Base-by-base conservation (phyloP, 2,329 filamentous ascomycete species). In the Alternaria sp. region DNA sequence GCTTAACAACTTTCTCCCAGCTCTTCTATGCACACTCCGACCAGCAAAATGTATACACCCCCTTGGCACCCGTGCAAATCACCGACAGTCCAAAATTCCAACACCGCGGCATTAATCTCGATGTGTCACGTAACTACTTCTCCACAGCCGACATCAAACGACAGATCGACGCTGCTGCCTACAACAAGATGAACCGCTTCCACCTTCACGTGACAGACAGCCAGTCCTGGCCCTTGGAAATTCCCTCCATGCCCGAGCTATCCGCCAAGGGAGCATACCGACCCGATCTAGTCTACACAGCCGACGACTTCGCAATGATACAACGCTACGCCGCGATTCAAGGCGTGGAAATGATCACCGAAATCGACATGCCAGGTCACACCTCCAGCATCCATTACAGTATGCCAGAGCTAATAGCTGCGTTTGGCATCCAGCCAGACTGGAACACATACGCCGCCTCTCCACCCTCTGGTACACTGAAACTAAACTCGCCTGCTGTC, bases 171-270 rank as follows among this genome's bases (percentile, higher is more conserved):
- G 91, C 89, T 44, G 81, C 91, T 68, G 83, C 91, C 1, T 93
- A 89, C 86, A 93, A 90, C 82, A 96, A 96, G 82, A 86, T 96
- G 84, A 96, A 96, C 81, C 86, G 89, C 6, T 85, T 96, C 59
- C 93, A 96, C 79, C 83, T 95, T 57, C 93, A 96, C 82, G 85
- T 90, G 61, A 96, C 92, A 5, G 93, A 96, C 79, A 89, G 90
- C 15, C 93, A 96, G 79, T 92, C 92, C 5, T 96, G 93, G 91
- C 93, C 93, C 0, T 83, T 97, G 23, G 92, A 93, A 69, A 90
- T 97, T 54, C 91, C 92, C 1, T 80, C 90, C 3, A 80, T 97
- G 65, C 91, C 93, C 4, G 86, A 90, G 62, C 83, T 97, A 3
- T 85, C 92, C 4, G 80, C 84, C 56, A 90, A 92, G 77, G 93